Evolutionary conservation across 129 eudicot species (phyloP).

Genomic region (Flaveria robusta): DNA sequence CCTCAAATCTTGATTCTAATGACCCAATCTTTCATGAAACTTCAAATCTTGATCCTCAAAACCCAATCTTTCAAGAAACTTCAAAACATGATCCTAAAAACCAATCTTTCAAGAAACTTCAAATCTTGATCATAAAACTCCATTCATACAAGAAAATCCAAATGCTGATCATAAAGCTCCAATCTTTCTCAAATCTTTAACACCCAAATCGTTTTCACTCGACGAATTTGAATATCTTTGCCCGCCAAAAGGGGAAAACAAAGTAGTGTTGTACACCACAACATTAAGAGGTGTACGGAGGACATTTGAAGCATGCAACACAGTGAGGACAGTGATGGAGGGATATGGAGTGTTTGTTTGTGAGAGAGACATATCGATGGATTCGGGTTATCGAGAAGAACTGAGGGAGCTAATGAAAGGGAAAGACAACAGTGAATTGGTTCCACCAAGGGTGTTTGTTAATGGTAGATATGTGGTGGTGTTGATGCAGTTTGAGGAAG

Average conservation of each 20-base stretch:
- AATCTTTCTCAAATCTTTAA: constrained; percentile 9
- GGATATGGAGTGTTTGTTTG: constrained; percentile 59
- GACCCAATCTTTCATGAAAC: constrained; percentile 4
- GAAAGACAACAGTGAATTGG: constrained; percentile 42
- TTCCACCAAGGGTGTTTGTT: constrained; percentile 81
- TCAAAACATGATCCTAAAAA: constrained; percentile 23
- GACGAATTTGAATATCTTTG: constrained; percentile 57
- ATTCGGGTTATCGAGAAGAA: constrained; percentile 74
- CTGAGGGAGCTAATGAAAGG: constrained; percentile 58
- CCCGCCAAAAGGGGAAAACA: constrained; percentile 80
- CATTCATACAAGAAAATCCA: constrained; percentile 11
- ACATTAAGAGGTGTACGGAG: constrained; percentile 77
- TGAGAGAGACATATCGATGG: constrained; percentile 96
- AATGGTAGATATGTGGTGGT: constrained; percentile 86
- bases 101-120: constrained; percentile 6
- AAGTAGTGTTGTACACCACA: constrained; percentile 78
- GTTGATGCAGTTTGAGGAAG: constrained; percentile 58
- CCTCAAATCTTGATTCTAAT: constrained; percentile 11
- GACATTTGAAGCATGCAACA: constrained; percentile 84
- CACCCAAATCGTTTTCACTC: constrained; percentile 24
- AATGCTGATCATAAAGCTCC: constrained; percentile 23
- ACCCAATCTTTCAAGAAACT: constrained; percentile 20
- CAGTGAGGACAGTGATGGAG: constrained; percentile 65
- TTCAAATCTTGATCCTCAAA: constrained; percentile 19
- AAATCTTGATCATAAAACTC: constrained; percentile 14